Evolutionary conservation across 2,329 filamentous ascomycete species (phyloP).

Genomic region (Verticillium longisporum): DNA sequence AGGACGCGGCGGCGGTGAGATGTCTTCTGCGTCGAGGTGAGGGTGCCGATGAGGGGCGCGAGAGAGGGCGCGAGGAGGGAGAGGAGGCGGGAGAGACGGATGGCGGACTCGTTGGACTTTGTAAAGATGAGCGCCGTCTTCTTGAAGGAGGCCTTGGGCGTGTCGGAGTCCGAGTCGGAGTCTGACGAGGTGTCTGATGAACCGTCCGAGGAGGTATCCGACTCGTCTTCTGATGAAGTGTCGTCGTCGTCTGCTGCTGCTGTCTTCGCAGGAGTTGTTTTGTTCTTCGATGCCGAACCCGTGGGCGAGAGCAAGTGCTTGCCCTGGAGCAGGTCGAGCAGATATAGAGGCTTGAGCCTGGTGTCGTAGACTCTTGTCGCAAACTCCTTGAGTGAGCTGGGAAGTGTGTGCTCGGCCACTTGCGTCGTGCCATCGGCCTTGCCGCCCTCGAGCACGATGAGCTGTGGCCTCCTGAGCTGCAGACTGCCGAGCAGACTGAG

Average conservation of each 20-base stretch:
- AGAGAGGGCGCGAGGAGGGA: slow-evolving; percentile 56
- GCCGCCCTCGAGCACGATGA: slow-evolving; percentile 65
- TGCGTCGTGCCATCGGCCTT: slow-evolving; percentile 28
- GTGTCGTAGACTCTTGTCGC: slow-evolving; percentile 63
- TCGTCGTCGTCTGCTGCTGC: slow-evolving; percentile 16
- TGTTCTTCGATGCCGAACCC: slow-evolving; percentile 11
- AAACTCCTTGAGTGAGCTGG: slow-evolving; percentile 54
- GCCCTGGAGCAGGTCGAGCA: slow-evolving; percentile 68
- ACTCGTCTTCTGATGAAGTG: slow-evolving; percentile 25
- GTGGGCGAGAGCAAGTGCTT: slow-evolving; percentile 32
- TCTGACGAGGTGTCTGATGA: slow-evolving; percentile 19
- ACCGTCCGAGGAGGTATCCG: slow-evolving; percentile 24
- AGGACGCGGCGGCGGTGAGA: slow-evolving; percentile 62
- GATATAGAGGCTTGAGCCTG: slow-evolving; percentile 72
- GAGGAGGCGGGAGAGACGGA: slow-evolving; percentile 79
- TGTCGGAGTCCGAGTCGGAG: slow-evolving; percentile 23
- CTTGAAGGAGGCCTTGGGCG: slow-evolving; percentile 17
- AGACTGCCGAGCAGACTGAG: slow-evolving; percentile 71
- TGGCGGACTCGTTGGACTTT: slow-evolving; percentile 79
- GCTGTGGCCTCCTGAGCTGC: slow-evolving; percentile 63
- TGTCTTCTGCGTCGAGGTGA: slow-evolving; percentile 74
- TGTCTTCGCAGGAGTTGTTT: slow-evolving; percentile 1
- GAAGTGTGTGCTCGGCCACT: slow-evolving; percentile 48
- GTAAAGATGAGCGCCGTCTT: slow-evolving; percentile 73
- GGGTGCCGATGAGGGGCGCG: slow-evolving; percentile 53